These are phyloP conservation scores for Pythium phragmitis DNA, from an alignment of 352 stramenopile species.

Conservation along the genomic window DNA sequence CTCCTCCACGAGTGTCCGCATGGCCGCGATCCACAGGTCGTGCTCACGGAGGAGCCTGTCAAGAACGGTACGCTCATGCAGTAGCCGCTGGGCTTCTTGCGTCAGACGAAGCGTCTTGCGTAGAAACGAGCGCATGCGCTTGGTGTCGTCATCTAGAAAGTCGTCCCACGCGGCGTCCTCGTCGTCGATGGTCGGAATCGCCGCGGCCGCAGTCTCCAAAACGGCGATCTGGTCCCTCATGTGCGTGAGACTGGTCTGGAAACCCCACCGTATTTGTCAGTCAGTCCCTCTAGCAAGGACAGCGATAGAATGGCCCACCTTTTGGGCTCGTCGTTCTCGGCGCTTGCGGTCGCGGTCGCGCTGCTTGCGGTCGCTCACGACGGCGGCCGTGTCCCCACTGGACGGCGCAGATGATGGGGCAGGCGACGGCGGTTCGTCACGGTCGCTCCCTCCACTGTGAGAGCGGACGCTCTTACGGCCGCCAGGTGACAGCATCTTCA, in stretches of 20 bases:
- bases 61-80: neutral
- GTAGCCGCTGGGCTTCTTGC: neutral
- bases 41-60: constrained; percentile 13
- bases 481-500: no score
- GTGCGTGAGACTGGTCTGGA: constrained; percentile 7
- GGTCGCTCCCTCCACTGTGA: no score
- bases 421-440: no score
- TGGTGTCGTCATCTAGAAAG: constrained; percentile 20
- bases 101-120: neutral
- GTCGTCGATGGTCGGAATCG: neutral
- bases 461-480: no score
- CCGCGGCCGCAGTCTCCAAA: constrained; percentile 10
- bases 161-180: constrained; percentile 21
- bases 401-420: no score
- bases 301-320: neutral
- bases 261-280: neutral
- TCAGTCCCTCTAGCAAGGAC: neutral
- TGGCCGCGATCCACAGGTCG: neutral
- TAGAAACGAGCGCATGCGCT: constrained; percentile 12
- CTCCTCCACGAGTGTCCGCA: neutral
- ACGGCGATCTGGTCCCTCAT: constrained; percentile 8
- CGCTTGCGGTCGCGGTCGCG: constrained; percentile 4
- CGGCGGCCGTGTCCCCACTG: neutral
- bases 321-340: neutral
- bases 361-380: neutral